Conservation (phyloP, 148 eudicot genomes). For the Limonium bicolor region DNA sequence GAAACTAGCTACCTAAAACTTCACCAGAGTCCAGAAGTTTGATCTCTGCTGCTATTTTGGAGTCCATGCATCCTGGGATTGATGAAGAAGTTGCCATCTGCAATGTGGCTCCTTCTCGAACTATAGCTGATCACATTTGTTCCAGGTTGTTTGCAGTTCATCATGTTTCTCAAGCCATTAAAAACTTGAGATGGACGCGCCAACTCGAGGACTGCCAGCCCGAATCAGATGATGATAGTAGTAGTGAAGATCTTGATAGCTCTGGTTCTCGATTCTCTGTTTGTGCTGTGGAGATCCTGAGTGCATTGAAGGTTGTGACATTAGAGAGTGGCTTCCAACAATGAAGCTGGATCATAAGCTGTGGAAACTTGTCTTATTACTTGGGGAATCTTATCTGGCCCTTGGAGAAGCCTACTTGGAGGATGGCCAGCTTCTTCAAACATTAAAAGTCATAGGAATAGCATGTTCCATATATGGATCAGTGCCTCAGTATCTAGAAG, state of each 20-base stretch:
- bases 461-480: constrained; percentile 95
- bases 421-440: constrained; percentile 56
- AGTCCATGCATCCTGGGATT: constrained; percentile 11
- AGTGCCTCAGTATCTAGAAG: constrained; percentile 82
- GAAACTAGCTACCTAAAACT: constrained; percentile 10
- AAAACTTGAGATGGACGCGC: constrained; percentile 85
- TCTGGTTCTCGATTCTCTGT: constrained; percentile 31
- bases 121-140: constrained; percentile 50
- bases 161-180: constrained; percentile 96
- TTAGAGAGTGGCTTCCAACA: constrained; percentile 87
- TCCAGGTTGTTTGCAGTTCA: constrained; percentile 85
- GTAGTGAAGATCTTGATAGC: constrained; percentile 9
- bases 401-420: constrained; percentile 81
- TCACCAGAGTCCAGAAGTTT: constrained; percentile 17
- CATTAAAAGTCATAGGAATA: constrained; percentile 66
- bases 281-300: constrained; percentile 98
- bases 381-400: constrained; percentile 92
- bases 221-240: constrained; percentile 16
- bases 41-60: constrained; percentile 16
- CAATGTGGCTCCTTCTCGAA: constrained; percentile 21
- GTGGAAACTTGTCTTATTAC: constrained; percentile 92
- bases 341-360: constrained; percentile 68
- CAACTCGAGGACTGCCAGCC: constrained; percentile 33
- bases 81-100: constrained; percentile 13
- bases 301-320: constrained; percentile 92